Evolutionary conservation across 495 filamentous ascomycete genomes (phyloP).

Genomic region (Daldinia bambusicola): DNA sequence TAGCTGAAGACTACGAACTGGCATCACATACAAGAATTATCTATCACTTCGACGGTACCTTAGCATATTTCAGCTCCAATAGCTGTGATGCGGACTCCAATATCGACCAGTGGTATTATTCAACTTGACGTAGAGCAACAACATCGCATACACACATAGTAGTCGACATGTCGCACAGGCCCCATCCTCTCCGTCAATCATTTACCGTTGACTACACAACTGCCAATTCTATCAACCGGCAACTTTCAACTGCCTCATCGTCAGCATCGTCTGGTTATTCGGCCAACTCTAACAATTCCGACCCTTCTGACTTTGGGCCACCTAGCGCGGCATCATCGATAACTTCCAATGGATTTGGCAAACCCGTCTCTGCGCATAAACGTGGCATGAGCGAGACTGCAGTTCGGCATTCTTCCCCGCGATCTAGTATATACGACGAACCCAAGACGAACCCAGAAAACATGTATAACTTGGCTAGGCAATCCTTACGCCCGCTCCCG

Average conservation of each 20-base stretch:
- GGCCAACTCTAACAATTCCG: constrained; percentile 61
- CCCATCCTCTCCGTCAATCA: constrained; percentile 69
- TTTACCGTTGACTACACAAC: constrained; percentile 69
- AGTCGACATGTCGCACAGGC: constrained; percentile 62
- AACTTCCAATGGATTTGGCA: constrained; percentile 69
- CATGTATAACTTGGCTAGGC: constrained; percentile 75
- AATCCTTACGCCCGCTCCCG: constrained; percentile 80
- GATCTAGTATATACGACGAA: constrained; percentile 51
- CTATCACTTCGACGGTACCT: background rate
- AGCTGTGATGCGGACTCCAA: constrained; percentile 51
- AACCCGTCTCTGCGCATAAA: constrained; percentile 67
- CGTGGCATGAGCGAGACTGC: constrained; percentile 78
- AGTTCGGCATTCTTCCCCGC: constrained; percentile 36
- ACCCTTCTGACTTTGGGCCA: constrained; percentile 71
- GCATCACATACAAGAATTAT: constrained; percentile 6
- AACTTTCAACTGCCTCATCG: constrained; percentile 81
- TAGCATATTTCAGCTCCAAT: constrained; percentile 27
- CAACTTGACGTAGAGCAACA: constrained; percentile 43
- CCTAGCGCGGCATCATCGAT: constrained; percentile 82
- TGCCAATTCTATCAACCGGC: constrained; percentile 65
- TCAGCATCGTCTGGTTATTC: constrained; percentile 80
- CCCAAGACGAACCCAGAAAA: constrained; percentile 61
- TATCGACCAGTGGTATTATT: constrained; percentile 33
- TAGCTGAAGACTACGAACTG: background rate
- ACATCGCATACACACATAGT: constrained; percentile 39